Percentiles rank a stretch among this genome's conserved stretches.
Evolutionary conservation across 257 asterid species (phyloP).

Genomic region (Fraxinus americana): DNA sequence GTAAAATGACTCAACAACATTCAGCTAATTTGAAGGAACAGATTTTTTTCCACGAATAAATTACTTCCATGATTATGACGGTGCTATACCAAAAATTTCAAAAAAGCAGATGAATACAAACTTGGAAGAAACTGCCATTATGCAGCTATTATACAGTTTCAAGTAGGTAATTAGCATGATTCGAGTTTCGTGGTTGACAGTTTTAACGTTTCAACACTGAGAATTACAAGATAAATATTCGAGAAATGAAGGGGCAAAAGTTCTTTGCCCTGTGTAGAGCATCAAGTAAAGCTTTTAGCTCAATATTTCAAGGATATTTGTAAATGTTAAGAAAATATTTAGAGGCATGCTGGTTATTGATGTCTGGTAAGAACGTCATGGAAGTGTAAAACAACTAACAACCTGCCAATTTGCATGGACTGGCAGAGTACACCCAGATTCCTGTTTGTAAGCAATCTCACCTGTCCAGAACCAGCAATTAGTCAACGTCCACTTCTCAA

Average conservation of each 20-base stretch:
- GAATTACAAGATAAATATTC: not conserved
- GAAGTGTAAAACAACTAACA: not conserved
- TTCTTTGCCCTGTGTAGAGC: not conserved
- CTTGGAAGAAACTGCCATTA: not conserved
- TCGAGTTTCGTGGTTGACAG: not conserved
- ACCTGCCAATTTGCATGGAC: slow-evolving; percentile 63
- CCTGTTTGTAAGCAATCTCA: slow-evolving; percentile 51
- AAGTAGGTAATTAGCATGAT: not conserved
- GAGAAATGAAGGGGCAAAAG: not conserved
- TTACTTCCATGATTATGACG: slow-evolving; percentile 18
- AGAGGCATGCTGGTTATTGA: not conserved
- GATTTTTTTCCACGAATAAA: slow-evolving; percentile 38
- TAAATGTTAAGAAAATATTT: not conserved
- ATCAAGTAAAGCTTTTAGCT: not conserved
- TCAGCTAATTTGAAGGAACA: slow-evolving; percentile 44
- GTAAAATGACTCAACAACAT: slow-evolving; percentile 36
- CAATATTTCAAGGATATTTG: not conserved
- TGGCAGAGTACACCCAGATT: slow-evolving; percentile 41
- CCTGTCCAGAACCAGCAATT: slow-evolving; percentile 50
- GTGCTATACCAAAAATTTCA: not conserved
- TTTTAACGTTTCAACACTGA: not conserved
- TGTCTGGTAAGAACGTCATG: not conserved
- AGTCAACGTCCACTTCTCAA: too few species aligned
- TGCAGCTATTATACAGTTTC: not conserved
- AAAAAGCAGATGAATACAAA: not conserved